Conservation (phyloP, 257 asterid species). For the Mentha longifolia region DNA sequence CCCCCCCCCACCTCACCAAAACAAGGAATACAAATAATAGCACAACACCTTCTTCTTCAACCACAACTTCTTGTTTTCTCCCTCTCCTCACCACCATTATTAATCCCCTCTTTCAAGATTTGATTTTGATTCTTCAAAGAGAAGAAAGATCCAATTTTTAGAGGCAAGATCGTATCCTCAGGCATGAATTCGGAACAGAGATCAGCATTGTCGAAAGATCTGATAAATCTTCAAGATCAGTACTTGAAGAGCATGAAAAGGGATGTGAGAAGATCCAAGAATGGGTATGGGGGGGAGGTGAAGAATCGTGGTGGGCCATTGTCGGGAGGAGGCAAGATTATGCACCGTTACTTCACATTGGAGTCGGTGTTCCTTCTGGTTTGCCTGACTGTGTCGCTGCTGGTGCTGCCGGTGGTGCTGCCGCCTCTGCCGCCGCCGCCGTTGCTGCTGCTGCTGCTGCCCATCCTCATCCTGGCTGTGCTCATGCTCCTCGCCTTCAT, state of each 20-base stretch:
- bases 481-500: conserved; percentile 73
- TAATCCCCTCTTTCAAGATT: background rate
- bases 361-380: conserved; percentile 58
- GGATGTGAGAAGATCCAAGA: conserved; percentile 37
- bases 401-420: conserved; percentile 66
- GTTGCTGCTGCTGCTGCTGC: conserved; percentile 61
- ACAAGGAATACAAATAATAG: background rate
- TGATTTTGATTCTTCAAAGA: background rate
- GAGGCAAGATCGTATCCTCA: no score
- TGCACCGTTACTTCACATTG: conserved; percentile 53
- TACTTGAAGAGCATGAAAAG: conserved; percentile 34
- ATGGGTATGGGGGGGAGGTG: background rate
- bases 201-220: conserved; percentile 29
- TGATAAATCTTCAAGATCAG: conserved; percentile 35
- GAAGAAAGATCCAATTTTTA: background rate
- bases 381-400: conserved; percentile 61
- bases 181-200: conserved; percentile 32
- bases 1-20: background rate
- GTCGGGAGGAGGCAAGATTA: conserved; percentile 30
- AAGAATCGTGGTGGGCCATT: background rate
- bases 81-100: background rate
- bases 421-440: conserved; percentile 93
- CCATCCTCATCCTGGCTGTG: conserved; percentile 53
- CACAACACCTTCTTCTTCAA: conserved; percentile 24
- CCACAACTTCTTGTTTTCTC: conserved; percentile 19